A percentile compares a stretch with the other conserved stretches of the same genome.
Evolutionary conservation across 202 grass and related monocot genomes (phyloP).

Genomic region (Musa balbisiana): DNA sequence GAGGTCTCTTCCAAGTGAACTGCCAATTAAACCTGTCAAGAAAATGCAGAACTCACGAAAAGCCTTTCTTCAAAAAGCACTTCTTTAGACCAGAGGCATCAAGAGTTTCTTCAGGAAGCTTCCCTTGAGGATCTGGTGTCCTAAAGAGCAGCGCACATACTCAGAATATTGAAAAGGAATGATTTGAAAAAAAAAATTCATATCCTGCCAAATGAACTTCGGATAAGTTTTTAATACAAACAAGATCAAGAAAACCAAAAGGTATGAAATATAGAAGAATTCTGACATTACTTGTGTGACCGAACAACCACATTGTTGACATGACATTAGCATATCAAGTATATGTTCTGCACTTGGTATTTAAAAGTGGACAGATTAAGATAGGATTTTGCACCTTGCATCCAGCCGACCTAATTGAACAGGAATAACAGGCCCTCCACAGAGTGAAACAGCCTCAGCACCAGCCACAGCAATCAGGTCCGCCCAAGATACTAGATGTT

Average conservation of each 20-base stretch:
- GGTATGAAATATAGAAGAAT: not conserved
- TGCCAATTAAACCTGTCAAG: not conserved
- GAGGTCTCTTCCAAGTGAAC: not conserved
- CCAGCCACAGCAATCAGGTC: conserved; percentile 93
- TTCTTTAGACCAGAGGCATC: conserved; percentile 55
- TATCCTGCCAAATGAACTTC: not conserved
- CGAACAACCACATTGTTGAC: not conserved
- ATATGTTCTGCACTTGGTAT: not conserved
- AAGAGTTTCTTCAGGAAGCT: conserved; percentile 85
- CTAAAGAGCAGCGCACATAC: conserved; percentile 28
- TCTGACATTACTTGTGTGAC: not conserved
- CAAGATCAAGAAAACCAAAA: not conserved
- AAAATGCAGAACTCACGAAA: conserved; percentile 68
- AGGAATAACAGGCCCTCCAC: conserved; percentile 76
- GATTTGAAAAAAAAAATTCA: not conserved
- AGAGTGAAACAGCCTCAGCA: conserved; percentile 69
- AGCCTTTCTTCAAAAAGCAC: conserved; percentile 58
- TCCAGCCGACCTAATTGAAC: conserved; percentile 72
- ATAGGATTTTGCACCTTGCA: conserved; percentile 49
- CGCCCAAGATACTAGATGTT: conserved; percentile 73
- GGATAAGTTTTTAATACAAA: not conserved
- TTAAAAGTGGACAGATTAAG: not conserved
- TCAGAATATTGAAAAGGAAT: conserved; percentile 12
- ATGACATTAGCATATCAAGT: not conserved
- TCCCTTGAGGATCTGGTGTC: conserved; percentile 55